Evolutionary conservation across 352 stramenopile genomes (phyloP).

Genomic region (Globisporangium emineosum): DNA sequence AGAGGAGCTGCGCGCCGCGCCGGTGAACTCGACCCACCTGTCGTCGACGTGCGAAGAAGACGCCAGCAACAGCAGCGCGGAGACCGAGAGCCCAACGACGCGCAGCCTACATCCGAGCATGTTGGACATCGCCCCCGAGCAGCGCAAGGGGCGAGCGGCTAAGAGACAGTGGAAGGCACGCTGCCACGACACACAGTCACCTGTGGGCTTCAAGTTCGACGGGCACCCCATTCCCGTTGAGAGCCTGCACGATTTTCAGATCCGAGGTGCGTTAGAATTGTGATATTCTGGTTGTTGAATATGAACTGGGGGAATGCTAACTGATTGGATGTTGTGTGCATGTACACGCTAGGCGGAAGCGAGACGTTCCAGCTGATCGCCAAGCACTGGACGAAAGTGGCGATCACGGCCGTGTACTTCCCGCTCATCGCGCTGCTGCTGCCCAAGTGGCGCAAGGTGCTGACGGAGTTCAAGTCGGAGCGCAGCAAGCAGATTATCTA

Average conservation of each 20-base stretch:
- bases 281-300: too few species aligned
- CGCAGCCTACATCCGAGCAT: slow-evolving; percentile 65
- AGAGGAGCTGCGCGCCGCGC: slow-evolving; percentile 31
- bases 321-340: neutral
- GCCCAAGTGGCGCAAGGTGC: slow-evolving; percentile 89
- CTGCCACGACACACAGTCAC: slow-evolving; percentile 62
- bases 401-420: slow-evolving; percentile 92
- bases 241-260: slow-evolving; percentile 59
- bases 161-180: slow-evolving; percentile 51
- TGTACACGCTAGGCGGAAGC: slow-evolving; percentile 27
- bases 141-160: slow-evolving; percentile 1
- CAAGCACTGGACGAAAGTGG: slow-evolving; percentile 58
- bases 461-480: slow-evolving; percentile 75
- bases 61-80: neutral
- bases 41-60: slow-evolving; percentile 9
- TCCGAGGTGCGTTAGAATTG: slow-evolving; percentile 30
- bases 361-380: slow-evolving; percentile 62
- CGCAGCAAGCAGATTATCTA: slow-evolving; percentile 92
- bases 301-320: too few species aligned
- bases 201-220: slow-evolving; percentile 73
- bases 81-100: slow-evolving; percentile 46
- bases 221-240: slow-evolving; percentile 53
- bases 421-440: slow-evolving; percentile 93
- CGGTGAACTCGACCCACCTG: slow-evolving; percentile 3
- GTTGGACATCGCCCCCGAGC: slow-evolving; percentile 38